Conservation (phyloP, 768 basidiomycete genomes). For the Boletus pseudopeckii region DNA sequence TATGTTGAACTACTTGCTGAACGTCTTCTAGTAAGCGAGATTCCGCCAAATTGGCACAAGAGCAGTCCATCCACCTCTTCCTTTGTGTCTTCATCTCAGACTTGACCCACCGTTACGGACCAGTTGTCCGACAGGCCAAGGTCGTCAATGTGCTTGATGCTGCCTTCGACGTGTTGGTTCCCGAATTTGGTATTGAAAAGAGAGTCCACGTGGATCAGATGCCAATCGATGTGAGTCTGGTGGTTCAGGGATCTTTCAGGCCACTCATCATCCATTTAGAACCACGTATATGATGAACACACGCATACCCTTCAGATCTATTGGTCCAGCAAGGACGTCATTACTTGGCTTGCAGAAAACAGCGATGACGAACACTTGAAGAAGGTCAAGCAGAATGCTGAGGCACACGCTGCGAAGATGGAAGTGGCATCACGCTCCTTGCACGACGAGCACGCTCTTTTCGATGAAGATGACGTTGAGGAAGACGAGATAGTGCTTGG, state of each 20-base stretch:
- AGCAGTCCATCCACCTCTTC: slow-evolving; percentile 94
- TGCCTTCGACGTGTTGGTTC: slow-evolving; percentile 93
- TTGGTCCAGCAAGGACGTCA: slow-evolving; percentile 93
- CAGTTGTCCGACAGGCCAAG: slow-evolving; percentile 91
- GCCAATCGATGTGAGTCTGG: slow-evolving; percentile 81
- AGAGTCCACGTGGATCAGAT: slow-evolving; percentile 98
- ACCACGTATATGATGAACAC: slow-evolving; percentile 96
- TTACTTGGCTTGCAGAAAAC: slow-evolving; percentile 92
- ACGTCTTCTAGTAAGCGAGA: slow-evolving; percentile 69
- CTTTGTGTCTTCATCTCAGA: slow-evolving; percentile 93
- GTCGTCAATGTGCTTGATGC: slow-evolving; percentile 96
- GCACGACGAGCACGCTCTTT: slow-evolving; percentile 83
- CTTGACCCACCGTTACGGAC: slow-evolving; percentile 90
- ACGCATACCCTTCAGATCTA: slow-evolving; percentile 89
- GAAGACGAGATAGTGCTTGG: slow-evolving; percentile 81
- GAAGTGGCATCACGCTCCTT: slow-evolving; percentile 82
- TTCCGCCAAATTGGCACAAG: slow-evolving; percentile 88
- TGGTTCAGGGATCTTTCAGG: background rate
- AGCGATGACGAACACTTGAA: slow-evolving; percentile 94
- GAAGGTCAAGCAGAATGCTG: slow-evolving; percentile 90
- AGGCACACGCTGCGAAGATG: slow-evolving; percentile 89
- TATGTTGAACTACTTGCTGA: slow-evolving; percentile 2
- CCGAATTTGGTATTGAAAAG: slow-evolving; percentile 99
- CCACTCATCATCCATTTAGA: slow-evolving; percentile 47
- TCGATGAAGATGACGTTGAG: slow-evolving; percentile 82